These are phyloP conservation scores for Massarina eburnea DNA, from an alignment of 2,329 filamentous ascomycete species.

Conservation along the genomic window DNA sequence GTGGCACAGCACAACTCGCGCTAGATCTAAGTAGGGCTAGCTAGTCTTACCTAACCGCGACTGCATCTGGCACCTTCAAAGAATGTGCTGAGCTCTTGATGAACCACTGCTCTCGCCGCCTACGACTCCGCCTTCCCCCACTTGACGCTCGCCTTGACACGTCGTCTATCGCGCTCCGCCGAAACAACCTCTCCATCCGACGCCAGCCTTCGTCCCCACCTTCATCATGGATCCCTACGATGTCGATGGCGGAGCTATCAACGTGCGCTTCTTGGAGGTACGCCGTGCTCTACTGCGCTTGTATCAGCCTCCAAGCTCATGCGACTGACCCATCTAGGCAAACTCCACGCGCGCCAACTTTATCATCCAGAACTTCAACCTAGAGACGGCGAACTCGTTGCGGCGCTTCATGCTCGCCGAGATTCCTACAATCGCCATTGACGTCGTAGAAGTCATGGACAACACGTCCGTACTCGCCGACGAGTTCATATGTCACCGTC, in stretches of 20 bases:
- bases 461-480: slow-evolving; percentile 97
- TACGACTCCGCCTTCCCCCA: slow-evolving; percentile 19
- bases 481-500: slow-evolving; percentile 90
- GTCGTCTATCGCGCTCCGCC: slow-evolving; percentile 11
- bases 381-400: slow-evolving; percentile 89
- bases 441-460: slow-evolving; percentile 86
- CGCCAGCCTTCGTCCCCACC: slow-evolving; percentile 1
- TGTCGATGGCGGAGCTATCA: slow-evolving; percentile 47
- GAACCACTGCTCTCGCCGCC: slow-evolving; percentile 16
- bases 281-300: slow-evolving; percentile 21
- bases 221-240: slow-evolving; percentile 53
- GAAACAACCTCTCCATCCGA: slow-evolving; percentile 4
- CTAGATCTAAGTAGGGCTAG: not conserved
- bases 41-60: not conserved
- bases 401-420: slow-evolving; percentile 91
- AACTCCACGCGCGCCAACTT: slow-evolving; percentile 84
- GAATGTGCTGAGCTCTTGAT: not conserved
- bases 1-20: slow-evolving; percentile 6
- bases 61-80: slow-evolving; percentile 2
- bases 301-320: slow-evolving; percentile 1
- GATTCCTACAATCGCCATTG: slow-evolving; percentile 91
- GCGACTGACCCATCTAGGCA: slow-evolving; percentile 57
- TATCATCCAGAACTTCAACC: slow-evolving; percentile 83
- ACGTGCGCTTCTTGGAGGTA: slow-evolving; percentile 44
- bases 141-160: slow-evolving; percentile 20